These are phyloP conservation scores for Serendipita vermifera DNA, from an alignment of 768 basidiomycete species.

Conservation along the genomic window DNA sequence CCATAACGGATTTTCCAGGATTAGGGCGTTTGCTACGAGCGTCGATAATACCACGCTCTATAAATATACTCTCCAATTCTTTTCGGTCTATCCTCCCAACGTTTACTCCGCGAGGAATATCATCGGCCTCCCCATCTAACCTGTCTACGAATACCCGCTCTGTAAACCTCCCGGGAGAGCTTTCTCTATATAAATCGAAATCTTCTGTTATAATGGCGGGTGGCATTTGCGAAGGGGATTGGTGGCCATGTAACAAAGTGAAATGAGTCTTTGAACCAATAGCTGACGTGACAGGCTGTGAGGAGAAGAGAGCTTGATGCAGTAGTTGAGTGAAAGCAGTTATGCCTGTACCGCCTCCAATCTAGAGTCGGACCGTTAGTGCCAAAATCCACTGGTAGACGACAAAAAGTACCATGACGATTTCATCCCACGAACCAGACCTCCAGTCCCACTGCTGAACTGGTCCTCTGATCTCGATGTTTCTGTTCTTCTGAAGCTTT, in stretches of 20 bases:
- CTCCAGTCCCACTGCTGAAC: conserved; percentile 49
- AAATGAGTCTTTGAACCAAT: conserved; percentile 36
- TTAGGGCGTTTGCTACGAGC: conserved; percentile 10
- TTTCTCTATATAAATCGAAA: conserved; percentile 34
- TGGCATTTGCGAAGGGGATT: conserved; percentile 48
- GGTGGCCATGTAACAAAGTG: conserved; percentile 62
- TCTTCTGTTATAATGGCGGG: conserved; percentile 48
- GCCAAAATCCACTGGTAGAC: neutral
- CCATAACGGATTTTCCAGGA: conserved; percentile 36
- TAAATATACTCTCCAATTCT: conserved; percentile 33
- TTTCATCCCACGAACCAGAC: conserved; percentile 55
- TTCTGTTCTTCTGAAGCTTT: conserved; percentile 50
- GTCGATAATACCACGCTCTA: conserved; percentile 19
- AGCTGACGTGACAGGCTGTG: conserved; percentile 11
- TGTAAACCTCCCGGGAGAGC: conserved; percentile 43
- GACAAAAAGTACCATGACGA: conserved; percentile 49
- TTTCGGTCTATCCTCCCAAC: conserved; percentile 44
- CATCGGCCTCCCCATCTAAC: conserved; percentile 15
- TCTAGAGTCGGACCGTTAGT: conserved; percentile 29
- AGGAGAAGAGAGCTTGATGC: conserved; percentile 35
- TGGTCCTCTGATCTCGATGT: conserved; percentile 65
- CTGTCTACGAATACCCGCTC: conserved; percentile 54
- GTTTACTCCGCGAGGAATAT: conserved; percentile 22
- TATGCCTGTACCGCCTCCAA: conserved; percentile 80
- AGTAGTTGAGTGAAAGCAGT: conserved; percentile 76